phyloP scores from a whole-genome alignment of 495 filamentous ascomycete genomes.

The Hypoxylon perforatum region DNA sequence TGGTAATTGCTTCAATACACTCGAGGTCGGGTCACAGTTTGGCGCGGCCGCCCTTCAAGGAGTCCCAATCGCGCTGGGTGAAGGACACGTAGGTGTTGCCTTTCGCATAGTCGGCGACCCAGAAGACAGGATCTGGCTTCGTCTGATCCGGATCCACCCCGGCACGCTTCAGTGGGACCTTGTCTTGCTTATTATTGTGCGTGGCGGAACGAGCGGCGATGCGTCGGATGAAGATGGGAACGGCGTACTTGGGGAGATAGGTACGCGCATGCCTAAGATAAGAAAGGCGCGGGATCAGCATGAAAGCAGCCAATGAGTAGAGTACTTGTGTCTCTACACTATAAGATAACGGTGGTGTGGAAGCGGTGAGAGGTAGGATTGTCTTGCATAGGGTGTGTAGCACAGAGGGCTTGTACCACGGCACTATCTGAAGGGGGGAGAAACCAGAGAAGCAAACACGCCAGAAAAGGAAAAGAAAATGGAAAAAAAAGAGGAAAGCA shows the following conservation, averaged over 20 bases:
- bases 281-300: neutral
- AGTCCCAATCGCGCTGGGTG: conserved; percentile 66
- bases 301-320: conserved; percentile 1
- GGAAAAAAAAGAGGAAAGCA: neutral
- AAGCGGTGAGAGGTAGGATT: neutral
- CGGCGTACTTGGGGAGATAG: conserved; percentile 77
- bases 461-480: neutral
- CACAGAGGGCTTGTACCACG: too few species aligned
- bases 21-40: conserved; percentile 65
- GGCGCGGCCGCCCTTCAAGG: conserved; percentile 60
- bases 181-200: conserved; percentile 89
- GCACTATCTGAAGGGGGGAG: conserved; percentile 3
- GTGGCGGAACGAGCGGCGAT: conserved; percentile 69
- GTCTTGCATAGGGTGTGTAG: too few species aligned
- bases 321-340: conserved; percentile 5
- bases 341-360: neutral
- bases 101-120: conserved; percentile 64
- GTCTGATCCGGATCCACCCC: conserved; percentile 75
- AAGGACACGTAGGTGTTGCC: conserved; percentile 66
- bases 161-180: conserved; percentile 75
- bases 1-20: too few species aligned
- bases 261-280: conserved; percentile 58
- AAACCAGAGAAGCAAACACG: too few species aligned
- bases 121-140: conserved; percentile 62
- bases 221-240: conserved; percentile 78